Conservation (phyloP, 192 early-diverging fungal species). For the Entomortierella beljakovae region DNA sequence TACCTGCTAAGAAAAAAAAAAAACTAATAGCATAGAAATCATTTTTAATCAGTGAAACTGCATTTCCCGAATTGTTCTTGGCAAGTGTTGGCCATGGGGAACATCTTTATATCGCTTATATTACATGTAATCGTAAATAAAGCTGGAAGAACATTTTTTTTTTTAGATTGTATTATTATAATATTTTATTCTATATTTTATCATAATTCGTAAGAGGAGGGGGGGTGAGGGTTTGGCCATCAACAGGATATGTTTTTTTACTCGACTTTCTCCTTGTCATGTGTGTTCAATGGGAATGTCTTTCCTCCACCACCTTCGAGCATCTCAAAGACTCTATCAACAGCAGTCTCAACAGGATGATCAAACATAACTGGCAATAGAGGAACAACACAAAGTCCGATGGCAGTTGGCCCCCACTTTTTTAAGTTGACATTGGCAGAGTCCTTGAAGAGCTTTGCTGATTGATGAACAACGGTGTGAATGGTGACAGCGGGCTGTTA, state of each 20-base stretch:
- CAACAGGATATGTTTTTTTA: slow-evolving; percentile 57
- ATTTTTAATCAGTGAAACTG: not conserved
- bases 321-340: slow-evolving; percentile 70
- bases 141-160: not conserved
- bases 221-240: not conserved
- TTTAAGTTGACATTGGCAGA: slow-evolving; percentile 58
- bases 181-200: not conserved
- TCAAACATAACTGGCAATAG: slow-evolving; percentile 73
- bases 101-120: not conserved
- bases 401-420: slow-evolving; percentile 69
- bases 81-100: slow-evolving; percentile 1
- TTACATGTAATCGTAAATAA: not conserved
- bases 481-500: slow-evolving; percentile 70
- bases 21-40: not conserved
- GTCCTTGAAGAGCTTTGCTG: slow-evolving; percentile 56
- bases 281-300: slow-evolving; percentile 44
- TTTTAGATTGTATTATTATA: not conserved
- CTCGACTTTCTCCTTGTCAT: slow-evolving; percentile 34
- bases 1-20: slow-evolving; percentile 16
- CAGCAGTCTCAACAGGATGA: slow-evolving; percentile 67
- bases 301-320: slow-evolving; percentile 44
- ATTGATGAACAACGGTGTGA: slow-evolving; percentile 70
- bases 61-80: not conserved
- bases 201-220: not conserved
- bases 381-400: slow-evolving; percentile 72